Evolutionary conservation across 305 asterid genomes (phyloP), one percentile per base, ranked within the genome.

Genomic region (Striga hermonthica): DNA sequence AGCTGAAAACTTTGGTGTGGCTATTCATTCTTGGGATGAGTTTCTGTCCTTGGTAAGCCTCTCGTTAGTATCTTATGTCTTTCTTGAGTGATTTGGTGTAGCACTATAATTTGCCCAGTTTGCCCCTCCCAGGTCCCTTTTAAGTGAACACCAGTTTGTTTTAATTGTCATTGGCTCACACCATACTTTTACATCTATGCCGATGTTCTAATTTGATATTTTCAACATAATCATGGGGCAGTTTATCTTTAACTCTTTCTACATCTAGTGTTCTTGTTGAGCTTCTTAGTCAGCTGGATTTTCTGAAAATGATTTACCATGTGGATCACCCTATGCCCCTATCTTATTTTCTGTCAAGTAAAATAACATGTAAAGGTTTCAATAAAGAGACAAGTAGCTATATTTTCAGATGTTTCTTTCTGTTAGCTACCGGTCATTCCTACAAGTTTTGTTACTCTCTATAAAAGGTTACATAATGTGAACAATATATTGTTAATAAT

Each of bases 11-110:
- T 72, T 64, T 81, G 86, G 83, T 16, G 83, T 78, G 73, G 62
- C 76, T 67, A 76, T 86, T 40, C 74, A 86, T 80, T 80, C 88
- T 60, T 86, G 94, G 94, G 82, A 76, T 67, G 86, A 83, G 9
- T 86, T 86, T 70, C 72, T 83, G 72, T 75, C 80, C 72, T 38
- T 83, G 87, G 95, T 86, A 79, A 72, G 89, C 60, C 66, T 28
- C 61, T 53, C 49, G 39, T 53, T 64, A 36, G 39, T 60, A 41
- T 66, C 14, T 54, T 57, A 36, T 45, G 68, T 57, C 39, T 37
- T 41, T 72, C 60, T 65, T 66, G 47, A 14, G 59, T 57, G 75
- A 47, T 53, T 38, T 61, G 54, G 38, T 22, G 7, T 12, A 59
- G 41, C 57, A 10, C 57, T 45, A 67, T 54, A 48, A 22, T 44